Evolutionary conservation across 2,329 filamentous ascomycete genomes (phyloP).

Genomic region (Penicillium sp.): DNA sequence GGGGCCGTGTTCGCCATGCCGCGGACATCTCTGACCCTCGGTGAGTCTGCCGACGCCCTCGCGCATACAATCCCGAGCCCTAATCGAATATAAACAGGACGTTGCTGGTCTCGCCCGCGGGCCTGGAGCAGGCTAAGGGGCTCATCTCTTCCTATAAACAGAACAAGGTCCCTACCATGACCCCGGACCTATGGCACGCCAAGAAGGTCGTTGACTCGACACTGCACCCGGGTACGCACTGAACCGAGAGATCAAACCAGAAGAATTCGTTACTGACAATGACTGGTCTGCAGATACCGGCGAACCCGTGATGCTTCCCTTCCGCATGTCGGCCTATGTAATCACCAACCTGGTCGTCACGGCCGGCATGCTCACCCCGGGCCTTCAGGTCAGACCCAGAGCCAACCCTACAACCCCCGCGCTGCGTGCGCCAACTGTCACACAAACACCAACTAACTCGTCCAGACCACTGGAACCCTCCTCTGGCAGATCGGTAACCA

Average conservation of each 20-base stretch:
- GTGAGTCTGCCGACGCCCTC: slow-evolving; percentile 62
- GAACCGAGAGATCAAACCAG: neutral
- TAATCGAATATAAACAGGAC: slow-evolving; percentile 62
- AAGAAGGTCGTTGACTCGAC: slow-evolving; percentile 99
- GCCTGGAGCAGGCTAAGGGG: slow-evolving; percentile 83
- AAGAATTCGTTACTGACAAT: neutral
- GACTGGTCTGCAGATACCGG: slow-evolving; percentile 72
- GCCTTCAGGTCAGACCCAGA: slow-evolving; percentile 64
- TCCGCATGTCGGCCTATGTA: slow-evolving; percentile 96
- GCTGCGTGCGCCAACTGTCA: neutral
- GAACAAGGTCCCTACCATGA: slow-evolving; percentile 79
- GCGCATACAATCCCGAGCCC: neutral
- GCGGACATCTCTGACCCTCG: slow-evolving; percentile 91
- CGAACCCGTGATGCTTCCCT: slow-evolving; percentile 87
- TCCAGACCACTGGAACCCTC: slow-evolving; percentile 77
- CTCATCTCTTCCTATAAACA: slow-evolving; percentile 85
- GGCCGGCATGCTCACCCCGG: slow-evolving; percentile 93
- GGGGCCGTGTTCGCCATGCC: slow-evolving; percentile 89
- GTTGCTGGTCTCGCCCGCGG: slow-evolving; percentile 75
- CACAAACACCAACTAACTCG: neutral
- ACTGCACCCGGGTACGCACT: slow-evolving; percentile 78
- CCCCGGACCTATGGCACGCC: slow-evolving; percentile 85
- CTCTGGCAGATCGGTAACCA: slow-evolving; percentile 97
- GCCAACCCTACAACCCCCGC: neutral
- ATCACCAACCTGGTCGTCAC: slow-evolving; percentile 93